phyloP scores from a whole-genome alignment of 23 red algal species.

The Gracilaria gracilis region DNA sequence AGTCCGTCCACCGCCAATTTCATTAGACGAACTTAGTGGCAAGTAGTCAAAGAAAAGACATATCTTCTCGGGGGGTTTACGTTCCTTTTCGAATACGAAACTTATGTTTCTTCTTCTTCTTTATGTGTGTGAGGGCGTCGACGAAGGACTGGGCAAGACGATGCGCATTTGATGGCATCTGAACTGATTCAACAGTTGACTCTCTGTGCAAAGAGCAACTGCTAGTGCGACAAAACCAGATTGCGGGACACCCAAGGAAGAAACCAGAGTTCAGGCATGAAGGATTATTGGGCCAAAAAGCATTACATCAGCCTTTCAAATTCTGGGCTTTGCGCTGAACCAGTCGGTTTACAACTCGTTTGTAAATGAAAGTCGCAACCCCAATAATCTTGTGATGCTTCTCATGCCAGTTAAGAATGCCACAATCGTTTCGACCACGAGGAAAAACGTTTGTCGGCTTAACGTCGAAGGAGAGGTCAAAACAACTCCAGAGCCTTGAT shows the following conservation, averaged over 20 bases:
- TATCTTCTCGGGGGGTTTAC: too few species aligned
- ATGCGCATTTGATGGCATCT: too few species aligned
- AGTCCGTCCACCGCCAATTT: too few species aligned
- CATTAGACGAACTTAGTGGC: too few species aligned
- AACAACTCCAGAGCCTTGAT: slow-evolving; percentile 47
- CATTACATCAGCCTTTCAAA: slow-evolving; percentile 7
- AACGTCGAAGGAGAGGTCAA: slow-evolving; percentile 36
- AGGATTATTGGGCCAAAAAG: not conserved
- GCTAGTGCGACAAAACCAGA: too few species aligned
- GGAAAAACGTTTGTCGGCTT: slow-evolving; percentile 62
- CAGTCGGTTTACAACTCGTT: not conserved
- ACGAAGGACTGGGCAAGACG: too few species aligned
- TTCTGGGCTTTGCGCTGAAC: not conserved
- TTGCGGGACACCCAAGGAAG: not conserved
- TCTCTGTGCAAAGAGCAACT: too few species aligned
- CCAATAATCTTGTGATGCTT: not conserved
- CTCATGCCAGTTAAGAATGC: not conserved
- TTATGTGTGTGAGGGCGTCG: too few species aligned
- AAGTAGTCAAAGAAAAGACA: too few species aligned
- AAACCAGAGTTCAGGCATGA: not conserved
- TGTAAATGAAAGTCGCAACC: not conserved
- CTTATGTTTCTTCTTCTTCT: too few species aligned
- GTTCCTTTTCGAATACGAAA: too few species aligned
- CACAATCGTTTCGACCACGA: slow-evolving; percentile 33
- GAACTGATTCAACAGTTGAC: too few species aligned